Base-by-base conservation (phyloP, 371 early-diverging fungal genomes). In the Mortierella sp. region DNA sequence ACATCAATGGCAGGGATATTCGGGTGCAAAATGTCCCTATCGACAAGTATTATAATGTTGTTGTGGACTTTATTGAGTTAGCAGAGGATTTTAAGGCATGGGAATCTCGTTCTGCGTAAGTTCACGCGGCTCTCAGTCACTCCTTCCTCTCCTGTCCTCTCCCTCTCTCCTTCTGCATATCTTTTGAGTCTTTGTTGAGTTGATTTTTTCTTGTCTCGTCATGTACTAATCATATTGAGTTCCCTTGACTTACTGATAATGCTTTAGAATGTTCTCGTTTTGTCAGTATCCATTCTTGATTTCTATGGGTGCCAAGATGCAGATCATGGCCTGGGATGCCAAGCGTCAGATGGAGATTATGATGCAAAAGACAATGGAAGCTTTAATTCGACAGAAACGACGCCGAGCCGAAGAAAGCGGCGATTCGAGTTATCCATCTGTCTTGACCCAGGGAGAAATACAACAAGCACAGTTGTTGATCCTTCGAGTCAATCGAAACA, bases 221-320 rank as follows among this genome's bases (percentile, higher is more conserved):
- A n/a, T n/a, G n/a, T n/a, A n/a, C n/a, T n/a, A n/a, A n/a, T n/a
- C n/a, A n/a, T n/a, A n/a, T n/a, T n/a, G n/a, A n/a, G n/a, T n/a
- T 47, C 4, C 18, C 48, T 60, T 19, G 21, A 43, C 48, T 29
- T 14, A 47, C 5, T 16, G 18, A 21, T 59, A 3, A 1, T 18
- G 23, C n/a, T 26, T 7, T 61, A 75, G 75, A 4, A 70, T 70
- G 62, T 95, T 97, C 67, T 87, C 96, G 4, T 93, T 95, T 74
- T 96, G 96, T 63, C 92, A 94, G 67, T 96, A 94, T 68, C 96
- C 98, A 2, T 97, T 95, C 70, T 69, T 98, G 68, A 86, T 98
- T 51, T 93, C 91, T 28, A 90, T 96, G 80, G 87, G 90, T 5
- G 91, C 93, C 14, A 97, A 97, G 66, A 91, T 94, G 83, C 92